Evolutionary conservation across 495 filamentous ascomycete species (phyloP), one percentile per base, ranked within the genome.

Genomic region (Entonaema liquescens): DNA sequence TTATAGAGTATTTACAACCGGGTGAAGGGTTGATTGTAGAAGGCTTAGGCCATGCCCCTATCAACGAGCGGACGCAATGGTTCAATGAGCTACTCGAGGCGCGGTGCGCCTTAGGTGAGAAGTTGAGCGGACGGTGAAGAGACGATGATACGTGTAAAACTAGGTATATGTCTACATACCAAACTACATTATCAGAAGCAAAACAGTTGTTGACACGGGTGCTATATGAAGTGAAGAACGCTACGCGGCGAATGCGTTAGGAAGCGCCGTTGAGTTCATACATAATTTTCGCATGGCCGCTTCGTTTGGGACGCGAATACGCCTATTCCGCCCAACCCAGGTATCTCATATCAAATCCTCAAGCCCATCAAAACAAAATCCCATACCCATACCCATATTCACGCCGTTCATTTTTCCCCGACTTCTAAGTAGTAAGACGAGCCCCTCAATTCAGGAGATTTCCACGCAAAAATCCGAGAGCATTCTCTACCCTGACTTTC

Each of bases 31-130:
- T 82, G 59, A 79, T 91, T 13, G 83, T 88, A 11, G 88, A 92
- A 72, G 91, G 86, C 0, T 83, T 86, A 70, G 91, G 92, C 0
- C 93, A 95, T 82, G 90, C 86, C 63, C 79, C 91, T 52, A 79
- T 85, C 0, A 83, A 89, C 77, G 91, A 94, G 78, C 82, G 84
- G 70, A 82, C 85, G 68, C 72, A 79, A 53, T 89, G 89, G 79
- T 88, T 91, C 52, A 88, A 89, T 67, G 71, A 76, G 40, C 72
- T 88, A 73, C 61, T 94, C 28, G 87, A 86, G 61, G 85, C 79
- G 57, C 80, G 87, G 65, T 79, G 79, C 49, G 60, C 23, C 7
- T 42, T 71, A 1, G 82, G 81, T 1, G 82, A 83, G 78, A 70
- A 49, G 59, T 49, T 81, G 54, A 75, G 79, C 69, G 73, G 74